Evolutionary conservation across 257 asterid genomes (phyloP).

Genomic region (Verbascum thapsus): DNA sequence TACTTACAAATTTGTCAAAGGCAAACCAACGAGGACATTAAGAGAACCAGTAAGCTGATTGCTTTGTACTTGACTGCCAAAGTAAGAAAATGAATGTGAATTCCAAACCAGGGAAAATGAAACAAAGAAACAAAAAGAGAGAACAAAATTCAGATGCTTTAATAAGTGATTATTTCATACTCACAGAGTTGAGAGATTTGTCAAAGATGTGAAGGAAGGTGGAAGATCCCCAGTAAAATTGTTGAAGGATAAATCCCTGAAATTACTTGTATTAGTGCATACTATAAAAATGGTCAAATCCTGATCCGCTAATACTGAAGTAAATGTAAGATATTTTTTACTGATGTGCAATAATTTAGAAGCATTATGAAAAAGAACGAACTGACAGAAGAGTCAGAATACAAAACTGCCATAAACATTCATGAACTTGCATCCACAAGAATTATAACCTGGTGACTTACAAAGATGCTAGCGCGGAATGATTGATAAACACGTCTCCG

Average conservation of each 20-base stretch:
- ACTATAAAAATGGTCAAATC: slow-evolving; percentile 17
- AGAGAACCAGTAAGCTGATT: slow-evolving; percentile 86
- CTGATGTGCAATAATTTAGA: neutral
- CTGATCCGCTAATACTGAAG: slow-evolving; percentile 7
- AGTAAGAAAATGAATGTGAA: slow-evolving; percentile 28
- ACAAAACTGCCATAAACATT: slow-evolving; percentile 1
- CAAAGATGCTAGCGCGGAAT: slow-evolving; percentile 65
- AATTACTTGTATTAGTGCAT: slow-evolving; percentile 33
- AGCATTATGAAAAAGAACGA: neutral
- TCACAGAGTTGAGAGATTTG: slow-evolving; percentile 90
- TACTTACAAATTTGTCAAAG: slow-evolving; percentile 80
- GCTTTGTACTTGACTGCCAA: slow-evolving; percentile 72
- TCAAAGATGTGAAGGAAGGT: slow-evolving; percentile 61
- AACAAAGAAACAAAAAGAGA: slow-evolving; percentile 3
- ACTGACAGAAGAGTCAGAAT: neutral
- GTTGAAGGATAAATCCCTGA: slow-evolving; percentile 87
- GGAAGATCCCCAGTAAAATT: slow-evolving; percentile 91
- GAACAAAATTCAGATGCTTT: neutral
- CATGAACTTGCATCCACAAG: slow-evolving; percentile 15
- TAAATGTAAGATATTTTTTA: neutral
- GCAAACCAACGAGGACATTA: slow-evolving; percentile 66
- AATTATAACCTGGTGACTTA: slow-evolving; percentile 44
- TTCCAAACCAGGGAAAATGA: no score
- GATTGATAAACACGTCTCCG: slow-evolving; percentile 82
- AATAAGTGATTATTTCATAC: slow-evolving; percentile 33